Evolutionary conservation across 257 asterid genomes (phyloP).

Genomic region (Penstemon eatonii): DNA sequence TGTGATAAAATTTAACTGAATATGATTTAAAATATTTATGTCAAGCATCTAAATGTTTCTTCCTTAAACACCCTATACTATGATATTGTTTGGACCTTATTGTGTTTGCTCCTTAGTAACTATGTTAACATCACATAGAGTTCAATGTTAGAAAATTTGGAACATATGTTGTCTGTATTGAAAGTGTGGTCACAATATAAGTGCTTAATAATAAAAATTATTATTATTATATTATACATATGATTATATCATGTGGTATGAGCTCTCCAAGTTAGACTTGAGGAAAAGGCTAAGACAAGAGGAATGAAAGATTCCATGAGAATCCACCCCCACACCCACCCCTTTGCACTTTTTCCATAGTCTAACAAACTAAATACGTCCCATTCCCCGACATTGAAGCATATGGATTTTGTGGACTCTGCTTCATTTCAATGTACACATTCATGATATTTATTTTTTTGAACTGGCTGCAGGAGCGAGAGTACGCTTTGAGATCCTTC

Average conservation of each 20-base stretch:
- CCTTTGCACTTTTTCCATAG: neutral
- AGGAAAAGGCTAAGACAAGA: neutral
- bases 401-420: neutral
- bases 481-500: slow-evolving; percentile 85
- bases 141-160: slow-evolving; percentile 1
- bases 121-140: slow-evolving; percentile 6
- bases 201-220: neutral
- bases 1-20: neutral
- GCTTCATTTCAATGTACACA: neutral
- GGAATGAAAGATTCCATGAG: slow-evolving; percentile 5
- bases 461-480: slow-evolving; percentile 67
- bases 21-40: neutral
- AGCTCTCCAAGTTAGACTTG: neutral
- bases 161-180: neutral
- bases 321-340: neutral
- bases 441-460: slow-evolving; percentile 12
- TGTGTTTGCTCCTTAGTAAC: neutral
- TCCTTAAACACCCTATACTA: neutral
- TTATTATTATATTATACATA: neutral
- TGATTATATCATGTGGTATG: neutral
- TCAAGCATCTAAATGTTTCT: neutral
- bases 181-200: neutral
- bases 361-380: neutral
- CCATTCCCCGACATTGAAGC: slow-evolving; percentile 20
- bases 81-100: neutral